These are phyloP conservation scores for Rhizophagus sp. DNA, from an alignment of 192 early-diverging fungal species.

Conservation along the genomic window DNA sequence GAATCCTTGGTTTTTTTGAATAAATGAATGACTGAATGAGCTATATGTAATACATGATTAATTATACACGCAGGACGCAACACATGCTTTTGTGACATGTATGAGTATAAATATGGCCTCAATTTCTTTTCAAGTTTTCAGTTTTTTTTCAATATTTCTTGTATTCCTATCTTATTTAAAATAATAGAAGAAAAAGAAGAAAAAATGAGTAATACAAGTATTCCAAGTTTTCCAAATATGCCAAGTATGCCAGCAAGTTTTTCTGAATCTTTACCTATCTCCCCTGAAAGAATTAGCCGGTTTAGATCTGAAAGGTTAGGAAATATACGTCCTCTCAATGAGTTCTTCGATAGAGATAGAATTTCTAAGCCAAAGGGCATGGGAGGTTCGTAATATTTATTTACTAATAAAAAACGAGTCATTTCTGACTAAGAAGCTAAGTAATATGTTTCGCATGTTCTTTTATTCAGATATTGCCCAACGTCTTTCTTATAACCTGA, in stretches of 20 bases:
- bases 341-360: slow-evolving; percentile 62
- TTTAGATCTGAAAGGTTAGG: slow-evolving; percentile 45
- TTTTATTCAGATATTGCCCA: slow-evolving; percentile 41
- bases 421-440: background rate
- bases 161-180: too few species aligned
- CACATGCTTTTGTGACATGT: too few species aligned
- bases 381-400: slow-evolving; percentile 32
- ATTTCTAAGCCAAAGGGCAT: slow-evolving; percentile 48
- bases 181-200: background rate
- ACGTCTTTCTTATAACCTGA: slow-evolving; percentile 56
- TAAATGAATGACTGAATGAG: too few species aligned
- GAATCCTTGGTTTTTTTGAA: too few species aligned
- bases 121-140: too few species aligned
- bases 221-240: too few species aligned
- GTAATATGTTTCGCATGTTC: too few species aligned
- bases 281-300: slow-evolving; percentile 10
- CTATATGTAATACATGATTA: too few species aligned
- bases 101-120: too few species aligned
- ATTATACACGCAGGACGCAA: too few species aligned
- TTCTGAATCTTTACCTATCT: slow-evolving; percentile 21
- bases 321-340: slow-evolving; percentile 47
- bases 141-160: too few species aligned
- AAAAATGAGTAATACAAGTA: background rate
- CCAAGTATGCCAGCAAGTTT: background rate
- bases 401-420: background rate